Conservation (phyloP, 2,329 filamentous ascomycete species). For the Aspergillus thermomutatus region DNA sequence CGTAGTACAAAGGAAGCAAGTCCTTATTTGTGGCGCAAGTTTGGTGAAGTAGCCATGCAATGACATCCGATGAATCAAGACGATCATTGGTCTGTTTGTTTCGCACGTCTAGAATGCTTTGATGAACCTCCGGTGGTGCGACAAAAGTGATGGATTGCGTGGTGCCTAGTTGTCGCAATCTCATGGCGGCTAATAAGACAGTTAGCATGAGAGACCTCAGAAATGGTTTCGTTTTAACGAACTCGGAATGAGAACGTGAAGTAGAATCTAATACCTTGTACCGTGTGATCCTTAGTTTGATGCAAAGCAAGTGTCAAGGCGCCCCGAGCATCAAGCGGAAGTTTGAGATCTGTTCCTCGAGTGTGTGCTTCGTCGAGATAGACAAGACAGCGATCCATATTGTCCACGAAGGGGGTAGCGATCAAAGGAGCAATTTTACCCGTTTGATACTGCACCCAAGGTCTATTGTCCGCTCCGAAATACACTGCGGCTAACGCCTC, state of each 20-base stretch:
- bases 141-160: conserved; percentile 56
- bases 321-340: conserved; percentile 47
- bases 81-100: conserved; percentile 21
- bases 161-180: conserved; percentile 56
- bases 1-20: conserved; percentile 55
- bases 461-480: conserved; percentile 48
- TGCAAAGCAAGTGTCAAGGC: conserved; percentile 56
- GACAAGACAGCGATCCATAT: conserved; percentile 52
- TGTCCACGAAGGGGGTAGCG: conserved; percentile 54
- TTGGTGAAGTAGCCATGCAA: conserved; percentile 62
- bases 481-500: conserved; percentile 52
- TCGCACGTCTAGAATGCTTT: conserved; percentile 54
- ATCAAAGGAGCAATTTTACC: conserved; percentile 44
- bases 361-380: conserved; percentile 63
- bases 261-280: conserved; percentile 49
- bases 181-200: conserved; percentile 56
- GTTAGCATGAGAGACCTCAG: conserved; percentile 1
- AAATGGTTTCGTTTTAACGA: background rate
- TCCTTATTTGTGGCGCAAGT: conserved; percentile 61
- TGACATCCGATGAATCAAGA: conserved; percentile 50
- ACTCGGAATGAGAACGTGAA: background rate
- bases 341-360: conserved; percentile 57
- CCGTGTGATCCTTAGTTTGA: conserved; percentile 59
- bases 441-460: conserved; percentile 44
- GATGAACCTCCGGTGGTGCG: conserved; percentile 59